Evolutionary conservation across 1,284 basidiomycete species (phyloP).

Genomic region (Earliella scabrosa): DNA sequence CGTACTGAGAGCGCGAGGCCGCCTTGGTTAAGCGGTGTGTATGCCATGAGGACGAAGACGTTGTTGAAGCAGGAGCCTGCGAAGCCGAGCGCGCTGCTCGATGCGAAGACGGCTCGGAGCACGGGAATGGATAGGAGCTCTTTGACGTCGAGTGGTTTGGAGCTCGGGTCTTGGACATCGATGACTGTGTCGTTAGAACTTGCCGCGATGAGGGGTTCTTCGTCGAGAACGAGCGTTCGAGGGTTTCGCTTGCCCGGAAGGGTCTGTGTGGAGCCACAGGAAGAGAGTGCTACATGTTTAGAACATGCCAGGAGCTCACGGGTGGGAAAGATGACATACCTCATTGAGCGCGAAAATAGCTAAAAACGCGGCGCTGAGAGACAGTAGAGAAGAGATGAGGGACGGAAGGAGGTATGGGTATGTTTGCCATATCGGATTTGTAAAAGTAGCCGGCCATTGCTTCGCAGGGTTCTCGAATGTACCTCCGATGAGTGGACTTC

Average conservation of each 20-base stretch:
- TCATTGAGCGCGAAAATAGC: slow-evolving; percentile 57
- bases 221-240: slow-evolving; percentile 1
- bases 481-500: slow-evolving; percentile 67
- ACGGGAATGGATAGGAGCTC: slow-evolving; percentile 53
- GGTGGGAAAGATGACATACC: no score
- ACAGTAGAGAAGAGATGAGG: slow-evolving; percentile 42
- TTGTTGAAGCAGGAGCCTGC: slow-evolving; percentile 61
- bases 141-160: slow-evolving; percentile 28
- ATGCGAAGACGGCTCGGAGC: slow-evolving; percentile 54
- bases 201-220: slow-evolving; percentile 16
- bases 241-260: slow-evolving; percentile 37
- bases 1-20: slow-evolving; percentile 62
- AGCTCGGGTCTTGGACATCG: slow-evolving; percentile 10
- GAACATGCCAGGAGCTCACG: no score
- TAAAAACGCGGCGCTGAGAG: slow-evolving; percentile 39
- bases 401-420: slow-evolving; percentile 68
- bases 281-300: no score
- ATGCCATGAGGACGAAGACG: slow-evolving; percentile 69
- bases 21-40: slow-evolving; percentile 57
- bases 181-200: slow-evolving; percentile 15
- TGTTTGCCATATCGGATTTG: slow-evolving; percentile 45
- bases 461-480: slow-evolving; percentile 58
- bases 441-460: slow-evolving; percentile 49
- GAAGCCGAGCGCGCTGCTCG: slow-evolving; percentile 63
- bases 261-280: slow-evolving; percentile 40